Conservation (phyloP, 129 eudicot genomes). For the Chrysanthemum seticuspe region DNA sequence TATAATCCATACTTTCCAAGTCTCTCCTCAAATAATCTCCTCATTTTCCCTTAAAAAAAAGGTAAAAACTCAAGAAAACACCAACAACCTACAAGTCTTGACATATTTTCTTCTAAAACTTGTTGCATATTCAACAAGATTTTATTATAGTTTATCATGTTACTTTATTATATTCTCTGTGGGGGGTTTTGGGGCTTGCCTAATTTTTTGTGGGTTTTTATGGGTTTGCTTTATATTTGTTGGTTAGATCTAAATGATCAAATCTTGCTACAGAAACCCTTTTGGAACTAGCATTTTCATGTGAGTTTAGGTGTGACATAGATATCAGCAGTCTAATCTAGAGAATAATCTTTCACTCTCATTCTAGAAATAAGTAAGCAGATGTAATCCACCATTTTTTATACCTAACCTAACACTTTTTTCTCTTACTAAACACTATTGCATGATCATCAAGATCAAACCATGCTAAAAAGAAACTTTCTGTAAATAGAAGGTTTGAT, state of each 20-base stretch:
- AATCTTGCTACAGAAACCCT: background rate
- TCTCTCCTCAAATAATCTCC: background rate
- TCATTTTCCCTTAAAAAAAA: slow-evolving; percentile 2
- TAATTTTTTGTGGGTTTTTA: background rate
- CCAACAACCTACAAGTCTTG: background rate
- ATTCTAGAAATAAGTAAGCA: background rate
- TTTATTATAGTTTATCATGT: background rate
- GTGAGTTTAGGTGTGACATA: slow-evolving; percentile 2
- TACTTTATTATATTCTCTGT: background rate
- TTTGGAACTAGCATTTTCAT: background rate
- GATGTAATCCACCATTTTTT: background rate
- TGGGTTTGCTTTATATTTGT: background rate
- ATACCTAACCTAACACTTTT: slow-evolving; percentile 12
- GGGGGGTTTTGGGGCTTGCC: slow-evolving; percentile 3
- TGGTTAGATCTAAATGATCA: background rate
- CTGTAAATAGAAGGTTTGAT: background rate
- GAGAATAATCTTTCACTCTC: background rate
- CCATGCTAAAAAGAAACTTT: background rate
- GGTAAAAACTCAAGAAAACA: slow-evolving; percentile 5
- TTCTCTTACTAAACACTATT: background rate
- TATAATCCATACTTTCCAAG: background rate
- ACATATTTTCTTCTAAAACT: background rate
- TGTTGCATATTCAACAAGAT: slow-evolving; percentile 6
- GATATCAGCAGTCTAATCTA: background rate
- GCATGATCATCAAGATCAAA: background rate